Conservation (phyloP, 139 green algal species). For the Limnomonas spitsbergensis region DNA sequence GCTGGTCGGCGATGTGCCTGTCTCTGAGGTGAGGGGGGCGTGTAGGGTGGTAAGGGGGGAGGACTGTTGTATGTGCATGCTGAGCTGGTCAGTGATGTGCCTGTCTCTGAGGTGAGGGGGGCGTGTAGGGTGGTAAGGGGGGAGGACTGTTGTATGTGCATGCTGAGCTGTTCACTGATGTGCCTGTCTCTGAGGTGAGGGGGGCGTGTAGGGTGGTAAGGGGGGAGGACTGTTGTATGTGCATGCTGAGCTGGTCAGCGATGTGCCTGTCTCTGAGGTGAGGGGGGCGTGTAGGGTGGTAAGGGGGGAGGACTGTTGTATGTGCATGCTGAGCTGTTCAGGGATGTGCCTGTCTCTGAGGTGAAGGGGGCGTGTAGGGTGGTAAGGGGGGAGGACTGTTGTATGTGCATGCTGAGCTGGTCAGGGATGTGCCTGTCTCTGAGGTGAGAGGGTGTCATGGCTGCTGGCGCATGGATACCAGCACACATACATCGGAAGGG, state of each 20-base stretch:
- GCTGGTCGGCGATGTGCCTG: constrained; percentile 31
- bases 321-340: constrained; percentile 76
- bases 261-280: not conserved
- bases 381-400: constrained; percentile 58
- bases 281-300: no score
- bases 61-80: constrained; percentile 76
- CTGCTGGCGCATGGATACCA: no score
- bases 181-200: not conserved
- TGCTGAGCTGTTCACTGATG: constrained; percentile 60
- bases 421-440: constrained; percentile 14
- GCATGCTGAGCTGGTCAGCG: constrained; percentile 71
- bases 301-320: constrained; percentile 59
- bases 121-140: no score
- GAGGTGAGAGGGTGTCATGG: no score
- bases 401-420: constrained; percentile 78
- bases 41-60: no score
- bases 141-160: constrained; percentile 74
- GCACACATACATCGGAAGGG: no score
- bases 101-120: not conserved
- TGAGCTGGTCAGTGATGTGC: constrained; percentile 50
- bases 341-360: not conserved
- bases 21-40: constrained; percentile 4
- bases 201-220: no score
- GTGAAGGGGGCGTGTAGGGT: no score
- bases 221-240: constrained; percentile 67